Evolutionary conservation across 371 early-diverging fungal species (phyloP), one percentile per base, ranked within the genome.

Genomic region (Syncephalastrum monosporum): DNA sequence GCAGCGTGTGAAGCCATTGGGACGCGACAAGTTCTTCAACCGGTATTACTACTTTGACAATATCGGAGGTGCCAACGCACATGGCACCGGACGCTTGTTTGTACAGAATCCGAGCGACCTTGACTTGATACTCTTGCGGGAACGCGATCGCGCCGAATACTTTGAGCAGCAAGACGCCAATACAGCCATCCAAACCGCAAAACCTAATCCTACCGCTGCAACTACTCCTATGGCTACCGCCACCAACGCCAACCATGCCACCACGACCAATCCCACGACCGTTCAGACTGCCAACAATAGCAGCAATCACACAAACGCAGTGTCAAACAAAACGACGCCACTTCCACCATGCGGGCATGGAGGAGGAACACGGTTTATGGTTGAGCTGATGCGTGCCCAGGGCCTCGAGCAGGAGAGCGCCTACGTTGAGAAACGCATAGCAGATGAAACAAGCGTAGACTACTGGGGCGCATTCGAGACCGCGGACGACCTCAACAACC

Each of bases 1-100:
- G 3, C 80, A 84, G 13, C 86, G 94, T 2, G 69, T 92, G 47
- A 75, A 69, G 45, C 88, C 91, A 0, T 61, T 96, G n/a, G 96
- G 95, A 16, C 68, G 71, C 21, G 96, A 96, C 72, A 86, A 94
- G 13, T 94, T 82, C 69, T 84, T 72, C 48, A 92, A 89, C 65
- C 81, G 86, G 15, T 94, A 96, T 68, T 94, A 89, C 79, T 94
- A 88, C 71, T 77, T 93, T 60, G 96, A 96, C 57, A 82, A 82
- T 53, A 71, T 84, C 51, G 87, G 86, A 41, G 85, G 86, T 21
- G 81, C 81, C 13, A 66, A 74, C 38, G 51, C 75, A 1, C 82
- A 82, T 57, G 84, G 82, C 16, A 78, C 87, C 0, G 88, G 85
- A 17, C 73, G 85, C 7, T 53, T 90, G 0, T 84, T 82, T 60